Evolutionary conservation across 805 yeast species (phyloP).

Genomic region (Metschnikowia amazonensis): DNA sequence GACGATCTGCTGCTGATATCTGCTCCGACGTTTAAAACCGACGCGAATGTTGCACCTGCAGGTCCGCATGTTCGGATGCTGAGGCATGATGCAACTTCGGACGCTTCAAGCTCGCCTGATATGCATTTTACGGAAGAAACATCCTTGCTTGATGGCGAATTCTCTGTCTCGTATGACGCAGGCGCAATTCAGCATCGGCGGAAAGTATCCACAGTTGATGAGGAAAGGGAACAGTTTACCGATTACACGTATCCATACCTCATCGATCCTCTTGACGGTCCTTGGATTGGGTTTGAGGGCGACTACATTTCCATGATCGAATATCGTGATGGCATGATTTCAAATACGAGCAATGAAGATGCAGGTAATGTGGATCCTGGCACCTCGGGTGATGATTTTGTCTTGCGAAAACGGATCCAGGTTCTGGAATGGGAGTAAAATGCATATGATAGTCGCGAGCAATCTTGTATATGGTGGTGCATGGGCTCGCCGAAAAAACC

Average conservation of each 20-base stretch:
- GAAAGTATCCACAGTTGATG: constrained; percentile 51
- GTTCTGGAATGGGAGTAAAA: constrained; percentile 19
- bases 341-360: neutral
- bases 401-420: constrained; percentile 15
- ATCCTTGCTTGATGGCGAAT: constrained; percentile 17
- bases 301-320: constrained; percentile 44
- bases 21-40: neutral
- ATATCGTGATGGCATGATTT: constrained; percentile 21
- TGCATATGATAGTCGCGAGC: neutral
- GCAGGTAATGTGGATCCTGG: neutral
- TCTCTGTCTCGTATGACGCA: constrained; percentile 11
- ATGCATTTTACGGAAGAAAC: neutral
- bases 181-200: constrained; percentile 23
- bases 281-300: constrained; percentile 56
- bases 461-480: neutral
- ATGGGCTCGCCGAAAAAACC: neutral
- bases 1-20: constrained; percentile 28
- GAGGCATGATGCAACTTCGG: neutral
- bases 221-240: constrained; percentile 49
- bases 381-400: constrained; percentile 7
- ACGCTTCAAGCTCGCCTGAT: neutral
- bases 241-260: constrained; percentile 50
- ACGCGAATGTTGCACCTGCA: neutral
- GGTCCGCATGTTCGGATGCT: neutral
- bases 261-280: constrained; percentile 47